Percentiles rank a stretch among this genome's conserved stretches.
These are phyloP conservation scores for Sclerotinia glacialis DNA, from an alignment of 2,329 filamentous ascomycete genomes.

Conservation along the genomic window DNA sequence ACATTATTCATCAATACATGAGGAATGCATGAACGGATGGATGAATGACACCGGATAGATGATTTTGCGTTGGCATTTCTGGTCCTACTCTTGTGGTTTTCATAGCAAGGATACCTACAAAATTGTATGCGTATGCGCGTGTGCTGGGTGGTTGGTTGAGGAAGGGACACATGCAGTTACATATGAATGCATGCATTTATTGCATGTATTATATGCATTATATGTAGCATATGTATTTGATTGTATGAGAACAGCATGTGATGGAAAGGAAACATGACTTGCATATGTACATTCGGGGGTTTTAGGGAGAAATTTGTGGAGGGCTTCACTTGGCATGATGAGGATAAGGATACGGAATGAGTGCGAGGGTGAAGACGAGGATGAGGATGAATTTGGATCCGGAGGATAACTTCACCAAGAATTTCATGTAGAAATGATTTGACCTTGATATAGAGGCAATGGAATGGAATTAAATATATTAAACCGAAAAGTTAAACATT, in stretches of 20 bases:
- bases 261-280: not conserved
- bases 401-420: not conserved
- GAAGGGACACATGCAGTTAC: slow-evolving; percentile 3
- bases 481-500: not conserved
- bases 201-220: not conserved
- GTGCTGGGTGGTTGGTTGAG: not conserved
- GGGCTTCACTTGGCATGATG: slow-evolving; percentile 2
- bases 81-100: slow-evolving; percentile 9
- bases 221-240: not conserved
- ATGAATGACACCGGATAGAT: slow-evolving; percentile 5
- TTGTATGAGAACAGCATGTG: slow-evolving; percentile 5
- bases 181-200: not conserved
- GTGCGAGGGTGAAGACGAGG: not conserved
- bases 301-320: slow-evolving; percentile 12
- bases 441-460: not conserved
- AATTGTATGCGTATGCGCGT: not conserved
- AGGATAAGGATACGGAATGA: not conserved
- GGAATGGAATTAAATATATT: not conserved
- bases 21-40: slow-evolving; percentile 5
- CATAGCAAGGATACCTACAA: slow-evolving; percentile 8
- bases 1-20: not conserved
- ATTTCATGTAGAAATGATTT: not conserved
- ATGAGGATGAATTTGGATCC: not conserved
- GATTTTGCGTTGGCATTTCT: slow-evolving; percentile 15
- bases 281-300: slow-evolving; percentile 16